Base-by-base conservation (phyloP, 805 yeast species). In the Starmera dryadoides region DNA sequence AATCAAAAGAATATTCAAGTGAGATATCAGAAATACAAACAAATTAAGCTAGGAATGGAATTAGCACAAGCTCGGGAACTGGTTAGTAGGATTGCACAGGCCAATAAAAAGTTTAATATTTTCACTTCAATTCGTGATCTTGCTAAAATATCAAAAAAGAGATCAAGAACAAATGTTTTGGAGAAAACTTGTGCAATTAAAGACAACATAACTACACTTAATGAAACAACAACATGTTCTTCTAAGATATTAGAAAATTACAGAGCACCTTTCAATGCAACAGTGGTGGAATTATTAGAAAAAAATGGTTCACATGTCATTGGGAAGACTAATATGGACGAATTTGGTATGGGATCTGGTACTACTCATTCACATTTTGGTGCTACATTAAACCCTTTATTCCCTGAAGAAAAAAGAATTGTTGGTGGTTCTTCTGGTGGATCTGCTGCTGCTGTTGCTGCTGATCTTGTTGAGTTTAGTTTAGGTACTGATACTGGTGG, bases 401-500 rank as follows among this genome's bases (percentile, higher is more conserved):
- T 56, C 41, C 58, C 61, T 1, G 47, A 47, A 4, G 58, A 59
- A 16, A 58, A 59, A 36, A 59, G 73, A 30, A 62, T 76, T 2
- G 69, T 83, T 3, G 99, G 99, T 11, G 98, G 98, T 0, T 88
- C 97, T 0, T 86, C 96, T 6, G 96, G 98, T 16, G 98, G 98
- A 0, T 76, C 93, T 30, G 98, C 98, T 0, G 95, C 95, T 1
- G 85, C 94, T 0, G 96, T 91, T 2, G 81, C 91, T 1, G 74
- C 81, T 0, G 81, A 65, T 2, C 53, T 78, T 45, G 81, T 78
- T 26, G 86, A 82, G 54, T 79, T 85, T 50, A 75, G 95, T 1
- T 60, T 93, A 29, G 99, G 98, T 0, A 85, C 98, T 1, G 99
- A 93, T 52, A 93, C 99, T 0, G 99, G 99, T 5, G 99, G 99